These are phyloP conservation scores for Salmacisia buchloeana DNA, from an alignment of 1,284 basidiomycete species.

Conservation along the genomic window DNA sequence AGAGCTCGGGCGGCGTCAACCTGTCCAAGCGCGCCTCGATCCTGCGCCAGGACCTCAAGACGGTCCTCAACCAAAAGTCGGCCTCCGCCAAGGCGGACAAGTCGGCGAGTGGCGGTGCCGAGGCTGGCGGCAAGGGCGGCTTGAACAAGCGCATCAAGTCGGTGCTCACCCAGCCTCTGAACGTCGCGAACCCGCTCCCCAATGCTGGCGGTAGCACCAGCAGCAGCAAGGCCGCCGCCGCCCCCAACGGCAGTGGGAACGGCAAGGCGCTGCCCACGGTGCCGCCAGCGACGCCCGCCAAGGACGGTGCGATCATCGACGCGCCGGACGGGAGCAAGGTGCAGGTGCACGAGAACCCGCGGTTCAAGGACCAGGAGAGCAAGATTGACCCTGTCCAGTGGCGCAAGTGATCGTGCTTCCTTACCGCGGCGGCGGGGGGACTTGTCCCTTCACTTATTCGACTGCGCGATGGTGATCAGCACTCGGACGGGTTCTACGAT, in stretches of 20 bases:
- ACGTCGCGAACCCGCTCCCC: neutral
- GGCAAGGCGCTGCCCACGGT: neutral
- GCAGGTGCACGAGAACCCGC: neutral
- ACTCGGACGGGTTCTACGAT: too few species aligned
- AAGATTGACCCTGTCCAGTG: conserved; percentile 6
- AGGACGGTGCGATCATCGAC: neutral
- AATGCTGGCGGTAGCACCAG: neutral
- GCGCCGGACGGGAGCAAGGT: neutral
- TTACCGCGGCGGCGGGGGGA: too few species aligned
- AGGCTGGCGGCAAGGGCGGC: neutral
- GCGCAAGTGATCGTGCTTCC: conserved; percentile 8
- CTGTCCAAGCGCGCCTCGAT: conserved; percentile 2
- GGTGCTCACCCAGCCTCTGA: conserved; percentile 4
- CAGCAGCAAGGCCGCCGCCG: neutral
- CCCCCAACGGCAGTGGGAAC: neutral
- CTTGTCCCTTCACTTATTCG: too few species aligned
- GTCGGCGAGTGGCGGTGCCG: too few species aligned
- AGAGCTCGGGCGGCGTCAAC: neutral
- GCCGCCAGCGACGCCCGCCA: neutral
- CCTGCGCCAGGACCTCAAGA: conserved; percentile 6
- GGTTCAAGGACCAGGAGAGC: conserved; percentile 4
- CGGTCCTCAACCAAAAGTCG: conserved; percentile 4
- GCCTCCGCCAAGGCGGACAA: neutral
- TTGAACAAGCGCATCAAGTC: neutral
- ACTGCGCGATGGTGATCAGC: too few species aligned